These are phyloP conservation scores for Cordyceps militaris DNA, from an alignment of 2,329 filamentous ascomycete genomes.

Conservation along the genomic window DNA sequence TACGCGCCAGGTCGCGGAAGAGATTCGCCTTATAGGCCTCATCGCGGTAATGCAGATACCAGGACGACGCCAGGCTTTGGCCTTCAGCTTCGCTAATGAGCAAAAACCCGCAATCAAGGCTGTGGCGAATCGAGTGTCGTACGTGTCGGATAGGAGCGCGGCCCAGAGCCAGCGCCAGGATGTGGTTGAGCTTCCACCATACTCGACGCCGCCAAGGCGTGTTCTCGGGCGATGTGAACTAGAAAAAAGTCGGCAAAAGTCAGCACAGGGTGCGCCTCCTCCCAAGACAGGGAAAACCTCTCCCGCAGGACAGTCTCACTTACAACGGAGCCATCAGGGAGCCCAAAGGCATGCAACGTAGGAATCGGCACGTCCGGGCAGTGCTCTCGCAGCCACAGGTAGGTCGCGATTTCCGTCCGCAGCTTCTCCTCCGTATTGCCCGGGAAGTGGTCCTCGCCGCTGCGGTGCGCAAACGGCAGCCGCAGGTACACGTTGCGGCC, in stretches of 20 bases:
- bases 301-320: background rate
- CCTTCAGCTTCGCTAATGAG: background rate
- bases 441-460: background rate
- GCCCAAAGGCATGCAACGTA: constrained; percentile 22
- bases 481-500: background rate
- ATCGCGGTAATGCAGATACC: constrained; percentile 15
- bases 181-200: background rate
- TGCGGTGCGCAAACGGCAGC: background rate
- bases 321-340: constrained; percentile 17
- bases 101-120: background rate
- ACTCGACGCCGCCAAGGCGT: background rate
- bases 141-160: background rate
- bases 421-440: constrained; percentile 24
- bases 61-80: background rate
- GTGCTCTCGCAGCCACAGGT: constrained; percentile 22
- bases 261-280: background rate
- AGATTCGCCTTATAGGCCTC: constrained; percentile 16
- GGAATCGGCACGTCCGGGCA: constrained; percentile 21
- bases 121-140: background rate
- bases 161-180: background rate
- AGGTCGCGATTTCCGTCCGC: constrained; percentile 22
- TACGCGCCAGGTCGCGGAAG: constrained; percentile 20
- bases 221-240: background rate
- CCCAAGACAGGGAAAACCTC: background rate
- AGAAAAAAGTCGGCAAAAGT: background rate